Evolutionary conservation across 1,284 basidiomycete genomes (phyloP), one percentile per base, ranked within the genome.

Genomic region (Pterulicium gracile): DNA sequence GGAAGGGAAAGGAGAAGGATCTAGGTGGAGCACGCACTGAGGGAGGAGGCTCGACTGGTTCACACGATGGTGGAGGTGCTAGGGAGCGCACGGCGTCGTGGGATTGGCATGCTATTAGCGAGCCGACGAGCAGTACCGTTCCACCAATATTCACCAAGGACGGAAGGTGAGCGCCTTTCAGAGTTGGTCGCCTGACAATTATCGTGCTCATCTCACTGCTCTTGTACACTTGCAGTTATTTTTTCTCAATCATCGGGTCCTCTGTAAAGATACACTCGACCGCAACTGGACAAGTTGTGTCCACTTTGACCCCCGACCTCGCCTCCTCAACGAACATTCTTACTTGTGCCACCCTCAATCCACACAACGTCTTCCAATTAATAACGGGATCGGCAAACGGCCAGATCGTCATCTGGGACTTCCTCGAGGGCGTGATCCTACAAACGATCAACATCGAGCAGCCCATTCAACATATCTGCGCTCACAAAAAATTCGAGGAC

Each of bases 361-460:
- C 95, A 2, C 75, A 81, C 52, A 97, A 97, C 63, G 72, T 81
- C 14, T 87, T 93, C 50, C 95, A 98, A 61, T 68, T 98, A 48
- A 78, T 97, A 54, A 92, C 91, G 5, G 81, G 81, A 23, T 90
- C 90, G 2, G 61, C 84, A 46, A 88, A 94, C 56, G 95, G 94
- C 10, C 76, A 74, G 20, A 65, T 98, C 53, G 81, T 89, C 60
- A 68, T 95, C 10, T 98, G 95, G 95, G 92, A 98, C 65, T 95
- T 88, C 61, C 68, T 95, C 45, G 93, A 97, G 52, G 93, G 84
- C 1, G 70, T 75, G 2, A 66, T 96, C 13, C 68, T 97, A 47
- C 79, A 83, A 52, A 86, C 81, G 1, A 75, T 94, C 48, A 69
- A 76, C 49, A 57, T 88, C 39, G 73, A 72, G 36, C 76, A 84